Base-by-base conservation (phyloP, 352 stramenopile species). In the Phytopythium oedochilum region DNA sequence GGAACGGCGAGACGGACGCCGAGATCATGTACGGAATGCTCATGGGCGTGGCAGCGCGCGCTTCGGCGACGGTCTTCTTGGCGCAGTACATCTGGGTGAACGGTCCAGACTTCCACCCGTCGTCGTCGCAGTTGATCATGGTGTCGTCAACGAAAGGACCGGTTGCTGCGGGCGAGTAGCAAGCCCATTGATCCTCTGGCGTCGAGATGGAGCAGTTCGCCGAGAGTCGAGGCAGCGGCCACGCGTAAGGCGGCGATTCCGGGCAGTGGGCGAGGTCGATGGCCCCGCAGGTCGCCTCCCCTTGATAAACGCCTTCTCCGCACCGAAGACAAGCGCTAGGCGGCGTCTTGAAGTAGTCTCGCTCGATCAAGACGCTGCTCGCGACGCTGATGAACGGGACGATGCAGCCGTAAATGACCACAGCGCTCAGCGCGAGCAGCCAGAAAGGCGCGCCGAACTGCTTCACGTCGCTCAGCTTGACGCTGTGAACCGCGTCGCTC, bases 361-460 rank as follows among this genome's bases (percentile, higher is more conserved):
- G 73, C 48, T 98, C 89, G 68, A 97, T 92, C 12, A 98, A 63
- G 29, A 98, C 73, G 53, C 86, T 94, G 57, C 79, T 93, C 0
- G 90, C 90, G 34, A 98, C 86, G 63, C 91, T 97, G 61, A 98
- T 98, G 58, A 97, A 98, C 25, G 93, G 92, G 11, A 98, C 83
- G 15, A 98, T 88, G 55, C 86, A 96, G 25, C 89, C 93, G 48
- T 98, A 98, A 14, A 97, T 79, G 5, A 97, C 83, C 39, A 97
- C 63, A 49, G 88, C 98, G 39, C 77, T 92, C 14, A 97, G 54
- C 8, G 77, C 78, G 15, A 98, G 61, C 10, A 97, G 60, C 89
- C 88, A 97, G 61, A 97, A 97, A 0, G 86, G 70, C 22, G 75
- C 75, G 0, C 74, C 75, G 51, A 94, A 94, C 42, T 92, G 69